These are phyloP conservation scores for Fomitopsis betulina DNA, from an alignment of 1,284 basidiomycete species.

Conservation along the genomic window DNA sequence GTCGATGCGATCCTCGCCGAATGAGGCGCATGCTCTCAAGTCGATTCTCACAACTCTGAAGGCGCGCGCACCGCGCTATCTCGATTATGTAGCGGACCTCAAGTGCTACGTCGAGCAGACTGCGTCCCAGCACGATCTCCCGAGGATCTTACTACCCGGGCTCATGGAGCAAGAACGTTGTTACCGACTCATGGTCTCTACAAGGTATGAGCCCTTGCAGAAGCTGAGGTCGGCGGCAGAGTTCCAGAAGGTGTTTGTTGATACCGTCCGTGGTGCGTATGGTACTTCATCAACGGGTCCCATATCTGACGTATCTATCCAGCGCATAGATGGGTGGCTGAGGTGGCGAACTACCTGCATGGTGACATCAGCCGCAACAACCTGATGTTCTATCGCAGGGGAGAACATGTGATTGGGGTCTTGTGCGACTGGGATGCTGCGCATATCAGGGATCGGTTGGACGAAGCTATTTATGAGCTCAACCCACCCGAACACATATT, in stretches of 20 bases:
- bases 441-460: background rate
- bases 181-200: conserved; percentile 8
- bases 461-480: background rate
- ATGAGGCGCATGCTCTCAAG: background rate
- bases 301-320: background rate
- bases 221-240: conserved; percentile 13
- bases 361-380: conserved; percentile 25
- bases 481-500: background rate
- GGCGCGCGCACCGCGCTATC: conserved; percentile 1
- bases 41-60: background rate
- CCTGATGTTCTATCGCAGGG: conserved; percentile 19
- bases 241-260: conserved; percentile 18
- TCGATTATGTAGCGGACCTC: conserved; percentile 7
- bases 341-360: conserved; percentile 11
- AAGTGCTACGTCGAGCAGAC: conserved; percentile 6
- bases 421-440: conserved; percentile 24
- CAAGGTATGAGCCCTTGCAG: conserved; percentile 15
- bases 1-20: background rate
- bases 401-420: conserved; percentile 12
- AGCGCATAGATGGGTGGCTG: conserved; percentile 6
- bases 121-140: background rate
- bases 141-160: background rate
- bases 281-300: background rate
- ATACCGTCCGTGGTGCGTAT: conserved; percentile 6
- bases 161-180: background rate